Evolutionary conservation across 352 stramenopile genomes (phyloP).

Genomic region (Phytopythium oedochilum): DNA sequence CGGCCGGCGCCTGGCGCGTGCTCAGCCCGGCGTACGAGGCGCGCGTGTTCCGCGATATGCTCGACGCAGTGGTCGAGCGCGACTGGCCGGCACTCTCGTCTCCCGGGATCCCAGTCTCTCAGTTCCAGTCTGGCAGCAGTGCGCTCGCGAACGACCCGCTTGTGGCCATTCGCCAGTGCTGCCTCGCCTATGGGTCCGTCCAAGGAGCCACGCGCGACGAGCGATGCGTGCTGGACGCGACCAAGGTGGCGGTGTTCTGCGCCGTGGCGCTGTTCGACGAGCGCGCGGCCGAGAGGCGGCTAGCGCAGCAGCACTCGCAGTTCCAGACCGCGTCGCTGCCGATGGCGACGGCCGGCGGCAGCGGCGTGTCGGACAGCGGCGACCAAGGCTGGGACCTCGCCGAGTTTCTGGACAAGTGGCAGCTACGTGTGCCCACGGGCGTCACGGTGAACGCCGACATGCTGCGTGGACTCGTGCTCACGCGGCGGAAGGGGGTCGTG

Average conservation of each 20-base stretch:
- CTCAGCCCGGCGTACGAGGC: conserved; percentile 50
- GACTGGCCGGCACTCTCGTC: conserved; percentile 51
- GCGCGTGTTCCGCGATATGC: conserved; percentile 62
- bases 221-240: conserved; percentile 40
- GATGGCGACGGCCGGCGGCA: conserved; percentile 3
- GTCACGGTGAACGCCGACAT: conserved; percentile 59
- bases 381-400: conserved; percentile 47
- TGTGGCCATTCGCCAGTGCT: conserved; percentile 66
- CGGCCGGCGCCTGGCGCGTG: conserved; percentile 51
- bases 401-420: conserved; percentile 82
- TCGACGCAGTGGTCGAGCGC: conserved; percentile 69
- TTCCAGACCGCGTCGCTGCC: conserved; percentile 21
- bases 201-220: conserved; percentile 13
- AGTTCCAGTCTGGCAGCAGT: conserved; percentile 22
- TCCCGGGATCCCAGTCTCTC: conserved; percentile 33
- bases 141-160: conserved; percentile 31
- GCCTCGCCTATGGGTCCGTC: conserved; percentile 51
- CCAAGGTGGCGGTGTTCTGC: conserved; percentile 70
- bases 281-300: conserved; percentile 18
- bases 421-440: conserved; percentile 60
- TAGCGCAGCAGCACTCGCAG: conserved; percentile 24
- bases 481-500: conserved; percentile 22
- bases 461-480: conserved; percentile 58
- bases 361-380: neutral
- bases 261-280: conserved; percentile 75